These are phyloP conservation scores for Grigorovia jiainica DNA, from an alignment of 805 yeast species.

Conservation along the genomic window DNA sequence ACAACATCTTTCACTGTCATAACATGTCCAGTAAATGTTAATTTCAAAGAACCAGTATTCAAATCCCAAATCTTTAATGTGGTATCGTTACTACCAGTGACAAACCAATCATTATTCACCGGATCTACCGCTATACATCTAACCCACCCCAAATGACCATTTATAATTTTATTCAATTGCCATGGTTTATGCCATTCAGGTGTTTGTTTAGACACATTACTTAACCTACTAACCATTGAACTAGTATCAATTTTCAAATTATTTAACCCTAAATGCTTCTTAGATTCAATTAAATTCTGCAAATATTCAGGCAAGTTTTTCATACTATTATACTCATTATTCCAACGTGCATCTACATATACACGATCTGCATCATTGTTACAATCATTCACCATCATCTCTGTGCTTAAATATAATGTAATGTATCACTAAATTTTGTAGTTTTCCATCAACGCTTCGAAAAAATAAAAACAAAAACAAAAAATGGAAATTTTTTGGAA, in stretches of 20 bases:
- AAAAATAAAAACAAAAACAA: too few relatives aligned
- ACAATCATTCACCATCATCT: neutral
- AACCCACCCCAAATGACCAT: conserved; percentile 93
- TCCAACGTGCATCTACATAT: conserved; percentile 23
- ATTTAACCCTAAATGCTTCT: conserved; percentile 2
- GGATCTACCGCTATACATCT: conserved; percentile 77
- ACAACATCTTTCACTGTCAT: conserved; percentile 78
- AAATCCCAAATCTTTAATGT: conserved; percentile 90
- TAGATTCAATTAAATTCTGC: conserved; percentile 18
- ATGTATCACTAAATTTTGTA: too few relatives aligned
- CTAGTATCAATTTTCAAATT: neutral
- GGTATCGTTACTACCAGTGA: conserved; percentile 81
- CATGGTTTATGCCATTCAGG: conserved; percentile 52
- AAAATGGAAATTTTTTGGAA: too few relatives aligned
- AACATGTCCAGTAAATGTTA: conserved; percentile 82
- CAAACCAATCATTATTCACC: conserved; percentile 74
- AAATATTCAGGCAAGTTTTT: conserved; percentile 23
- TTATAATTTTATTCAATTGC: conserved; percentile 62
- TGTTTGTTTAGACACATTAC: conserved; percentile 10
- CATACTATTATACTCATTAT: conserved; percentile 23
- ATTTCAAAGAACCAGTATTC: conserved; percentile 55
- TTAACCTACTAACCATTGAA: neutral
- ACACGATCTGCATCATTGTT: conserved; percentile 11
- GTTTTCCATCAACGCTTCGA: too few relatives aligned
- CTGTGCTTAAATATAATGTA: too few relatives aligned